phyloP scores from a whole-genome alignment of 1,284 basidiomycete species.

The Microbotryomycetes sp. region DNA sequence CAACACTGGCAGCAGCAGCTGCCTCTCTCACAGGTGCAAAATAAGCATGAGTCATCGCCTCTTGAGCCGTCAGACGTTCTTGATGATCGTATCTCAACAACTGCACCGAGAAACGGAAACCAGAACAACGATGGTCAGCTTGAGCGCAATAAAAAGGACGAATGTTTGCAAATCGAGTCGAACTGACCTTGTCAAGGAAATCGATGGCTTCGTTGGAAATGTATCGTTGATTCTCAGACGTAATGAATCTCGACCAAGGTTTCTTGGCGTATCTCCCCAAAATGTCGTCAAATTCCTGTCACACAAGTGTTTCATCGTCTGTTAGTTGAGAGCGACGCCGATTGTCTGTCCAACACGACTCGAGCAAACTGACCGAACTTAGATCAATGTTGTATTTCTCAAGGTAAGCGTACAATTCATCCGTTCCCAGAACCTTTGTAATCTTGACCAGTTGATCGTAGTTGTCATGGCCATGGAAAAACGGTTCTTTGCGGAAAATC shows the following conservation, averaged over 20 bases:
- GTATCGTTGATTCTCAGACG: conserved; percentile 85
- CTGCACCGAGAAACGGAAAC: neutral
- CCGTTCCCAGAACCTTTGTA: conserved; percentile 92
- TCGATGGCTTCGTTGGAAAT: conserved; percentile 98
- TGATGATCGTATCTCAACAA: conserved; percentile 42
- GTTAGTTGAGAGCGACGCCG: too few species aligned
- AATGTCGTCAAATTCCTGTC: conserved; percentile 73
- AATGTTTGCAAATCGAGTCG: too few species aligned
- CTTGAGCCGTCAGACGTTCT: conserved; percentile 86
- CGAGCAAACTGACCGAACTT: conserved; percentile 37
- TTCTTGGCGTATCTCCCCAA: conserved; percentile 87
- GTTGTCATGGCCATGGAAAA: conserved; percentile 99
- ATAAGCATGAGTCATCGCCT: conserved; percentile 82
- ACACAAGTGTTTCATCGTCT: neutral
- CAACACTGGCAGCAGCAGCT: neutral
- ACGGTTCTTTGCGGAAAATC: conserved; percentile 99
- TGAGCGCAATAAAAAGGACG: too few species aligned
- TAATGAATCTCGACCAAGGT: conserved; percentile 89
- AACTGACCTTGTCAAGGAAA: conserved; percentile 69
- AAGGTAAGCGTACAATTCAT: conserved; percentile 70
- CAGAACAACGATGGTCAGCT: neutral
- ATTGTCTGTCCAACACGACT: neutral
- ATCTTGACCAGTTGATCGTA: conserved; percentile 99
- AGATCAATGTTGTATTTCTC: conserved; percentile 83
- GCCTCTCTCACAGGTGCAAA: conserved; percentile 49